Percentiles rank a stretch among this genome's conserved stretches.
Evolutionary conservation across 805 yeast genomes (phyloP).

Genomic region (Metschnikowia shivogae): DNA sequence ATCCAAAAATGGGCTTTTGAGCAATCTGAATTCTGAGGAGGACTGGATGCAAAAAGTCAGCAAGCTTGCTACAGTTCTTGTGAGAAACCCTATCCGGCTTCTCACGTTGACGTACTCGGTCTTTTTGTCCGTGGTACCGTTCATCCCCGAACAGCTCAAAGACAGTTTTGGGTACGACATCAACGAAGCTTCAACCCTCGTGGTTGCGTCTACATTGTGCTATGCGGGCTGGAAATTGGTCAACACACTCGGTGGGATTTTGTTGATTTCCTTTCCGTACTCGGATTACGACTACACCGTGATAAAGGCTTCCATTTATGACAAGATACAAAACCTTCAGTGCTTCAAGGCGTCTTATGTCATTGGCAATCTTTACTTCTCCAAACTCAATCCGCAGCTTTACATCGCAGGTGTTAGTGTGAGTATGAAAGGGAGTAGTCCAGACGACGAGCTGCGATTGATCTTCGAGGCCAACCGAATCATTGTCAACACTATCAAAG

Average conservation of each 20-base stretch:
- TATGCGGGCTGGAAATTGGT: conserved; percentile 52
- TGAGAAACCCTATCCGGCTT: conserved; percentile 42
- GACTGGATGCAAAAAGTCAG: background rate
- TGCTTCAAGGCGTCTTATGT: conserved; percentile 48
- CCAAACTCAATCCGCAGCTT: conserved; percentile 60
- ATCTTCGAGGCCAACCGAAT: conserved; percentile 47
- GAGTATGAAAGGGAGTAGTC: conserved; percentile 63
- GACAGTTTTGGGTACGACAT: conserved; percentile 31
- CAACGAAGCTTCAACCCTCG: conserved; percentile 43
- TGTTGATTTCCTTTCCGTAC: conserved; percentile 51
- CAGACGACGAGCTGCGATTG: conserved; percentile 61
- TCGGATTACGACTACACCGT: conserved; percentile 35
- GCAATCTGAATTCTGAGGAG: background rate
- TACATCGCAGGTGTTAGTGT: conserved; percentile 55
- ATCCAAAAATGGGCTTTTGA: background rate
- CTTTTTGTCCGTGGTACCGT: conserved; percentile 40
- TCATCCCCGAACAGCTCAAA: conserved; percentile 29
- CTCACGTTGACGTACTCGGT: conserved; percentile 42
- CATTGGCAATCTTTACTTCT: conserved; percentile 47
- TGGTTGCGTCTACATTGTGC: conserved; percentile 43
- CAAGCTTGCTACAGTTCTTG: conserved; percentile 3
- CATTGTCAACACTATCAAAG: conserved; percentile 32
- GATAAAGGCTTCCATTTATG: conserved; percentile 39
- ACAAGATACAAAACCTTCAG: conserved; percentile 45
- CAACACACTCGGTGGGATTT: conserved; percentile 46